Evolutionary conservation across 441 rosid genomes (phyloP).

Genomic region (Pelargonium fulgidum): DNA sequence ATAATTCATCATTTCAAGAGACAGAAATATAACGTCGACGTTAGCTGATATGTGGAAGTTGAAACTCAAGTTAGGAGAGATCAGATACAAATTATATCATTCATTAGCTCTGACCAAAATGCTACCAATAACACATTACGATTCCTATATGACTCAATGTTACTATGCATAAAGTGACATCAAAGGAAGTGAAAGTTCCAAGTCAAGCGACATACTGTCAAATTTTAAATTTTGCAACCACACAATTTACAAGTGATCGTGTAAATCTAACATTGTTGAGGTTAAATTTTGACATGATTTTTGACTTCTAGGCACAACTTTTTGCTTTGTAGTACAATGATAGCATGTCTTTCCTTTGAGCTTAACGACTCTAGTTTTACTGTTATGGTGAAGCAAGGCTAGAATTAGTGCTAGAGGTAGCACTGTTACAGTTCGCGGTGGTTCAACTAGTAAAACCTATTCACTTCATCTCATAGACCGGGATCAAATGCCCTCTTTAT

Average conservation of each 20-base stretch:
- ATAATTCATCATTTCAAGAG: neutral
- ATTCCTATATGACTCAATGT: neutral
- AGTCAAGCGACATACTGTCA: no score
- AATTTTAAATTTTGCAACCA: no score
- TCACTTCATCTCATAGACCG: neutral
- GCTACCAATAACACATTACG: neutral
- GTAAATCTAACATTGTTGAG: no score
- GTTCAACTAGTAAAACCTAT: neutral
- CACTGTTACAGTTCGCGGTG: neutral
- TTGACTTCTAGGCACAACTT: no score
- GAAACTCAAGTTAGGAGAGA: neutral
- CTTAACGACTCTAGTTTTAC: neutral
- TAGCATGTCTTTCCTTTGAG: neutral
- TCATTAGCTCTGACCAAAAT: neutral
- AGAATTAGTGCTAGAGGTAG: neutral
- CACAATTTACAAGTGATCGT: no score
- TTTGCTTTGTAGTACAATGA: no score
- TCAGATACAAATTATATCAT: neutral
- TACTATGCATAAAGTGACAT: neutral
- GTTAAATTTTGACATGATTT: no score
- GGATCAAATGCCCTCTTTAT: neutral
- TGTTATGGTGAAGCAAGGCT: neutral
- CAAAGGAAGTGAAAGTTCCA: neutral
- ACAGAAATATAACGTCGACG: neutral
- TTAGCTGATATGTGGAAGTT: neutral